Evolutionary conservation across 2,329 filamentous ascomycete species (phyloP).

Genomic region (Aspergillus fructus): DNA sequence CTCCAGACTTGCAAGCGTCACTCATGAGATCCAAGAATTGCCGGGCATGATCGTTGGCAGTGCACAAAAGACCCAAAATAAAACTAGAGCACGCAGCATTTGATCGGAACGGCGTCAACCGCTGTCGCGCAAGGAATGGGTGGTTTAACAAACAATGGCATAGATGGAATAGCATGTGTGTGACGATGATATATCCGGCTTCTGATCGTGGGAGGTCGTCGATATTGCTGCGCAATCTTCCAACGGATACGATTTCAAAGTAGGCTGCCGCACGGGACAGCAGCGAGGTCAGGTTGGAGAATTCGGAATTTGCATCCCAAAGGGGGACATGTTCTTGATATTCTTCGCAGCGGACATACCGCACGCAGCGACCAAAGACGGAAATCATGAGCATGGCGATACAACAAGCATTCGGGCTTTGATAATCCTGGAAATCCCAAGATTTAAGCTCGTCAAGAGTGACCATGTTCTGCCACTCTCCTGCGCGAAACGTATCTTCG

Average conservation of each 20-base stretch:
- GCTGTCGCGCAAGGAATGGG: conserved; percentile 32
- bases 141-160: conserved; percentile 38
- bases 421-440: conserved; percentile 19
- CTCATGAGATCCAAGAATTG: not conserved
- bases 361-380: not conserved
- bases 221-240: conserved; percentile 33
- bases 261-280: conserved; percentile 8
- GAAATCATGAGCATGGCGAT: not conserved
- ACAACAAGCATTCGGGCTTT: conserved; percentile 14
- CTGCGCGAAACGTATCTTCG: conserved; percentile 14
- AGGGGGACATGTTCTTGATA: not conserved
- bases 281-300: conserved; percentile 30
- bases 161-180: conserved; percentile 34
- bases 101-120: conserved; percentile 20
- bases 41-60: not conserved
- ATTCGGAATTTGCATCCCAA: conserved; percentile 23
- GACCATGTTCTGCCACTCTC: conserved; percentile 15
- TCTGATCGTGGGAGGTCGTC: conserved; percentile 15
- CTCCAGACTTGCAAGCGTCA: not conserved
- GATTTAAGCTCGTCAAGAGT: conserved; percentile 22
- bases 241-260: too few species aligned
- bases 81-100: not conserved
- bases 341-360: not conserved
- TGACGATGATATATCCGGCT: conserved; percentile 28
- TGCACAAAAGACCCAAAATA: not conserved